Conservation (phyloP, 495 filamentous ascomycete genomes). For the Daldinia concentrica region DNA sequence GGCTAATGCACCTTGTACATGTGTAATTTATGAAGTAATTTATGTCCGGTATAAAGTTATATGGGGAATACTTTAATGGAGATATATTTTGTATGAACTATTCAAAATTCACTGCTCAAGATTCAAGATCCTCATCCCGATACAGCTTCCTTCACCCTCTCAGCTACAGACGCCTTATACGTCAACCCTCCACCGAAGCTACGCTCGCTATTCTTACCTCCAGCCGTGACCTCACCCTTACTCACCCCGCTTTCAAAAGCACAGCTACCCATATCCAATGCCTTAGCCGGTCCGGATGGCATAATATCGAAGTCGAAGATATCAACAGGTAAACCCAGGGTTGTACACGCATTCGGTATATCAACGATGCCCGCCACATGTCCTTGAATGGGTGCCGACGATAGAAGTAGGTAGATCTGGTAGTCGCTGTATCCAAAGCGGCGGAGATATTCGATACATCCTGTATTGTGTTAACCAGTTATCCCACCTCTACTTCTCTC, state of each 20-base stretch:
- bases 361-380: constrained; percentile 96
- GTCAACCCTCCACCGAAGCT: constrained; percentile 64
- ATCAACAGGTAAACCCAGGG: constrained; percentile 89
- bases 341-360: constrained; percentile 85
- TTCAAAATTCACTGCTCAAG: too few species aligned
- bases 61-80: not conserved
- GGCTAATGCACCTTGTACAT: not conserved
- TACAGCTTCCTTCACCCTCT: constrained; percentile 25
- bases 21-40: not conserved
- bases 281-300: constrained; percentile 67
- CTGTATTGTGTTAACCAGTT: constrained; percentile 21
- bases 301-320: constrained; percentile 96
- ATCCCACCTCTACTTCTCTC: not conserved
- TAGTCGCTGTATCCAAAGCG: constrained; percentile 80
- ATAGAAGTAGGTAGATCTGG: constrained; percentile 89
- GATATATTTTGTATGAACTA: not conserved
- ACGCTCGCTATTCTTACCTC: constrained; percentile 56
- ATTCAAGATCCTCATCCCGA: constrained; percentile 5
- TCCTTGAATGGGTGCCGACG: constrained; percentile 89
- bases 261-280: constrained; percentile 78
- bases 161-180: constrained; percentile 49
- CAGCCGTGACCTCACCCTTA: constrained; percentile 53
- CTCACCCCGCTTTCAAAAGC: constrained; percentile 69
- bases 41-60: not conserved
- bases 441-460: constrained; percentile 81